Evolutionary conservation across 768 basidiomycete species (phyloP).

Genomic region (Trametes cubensis): DNA sequence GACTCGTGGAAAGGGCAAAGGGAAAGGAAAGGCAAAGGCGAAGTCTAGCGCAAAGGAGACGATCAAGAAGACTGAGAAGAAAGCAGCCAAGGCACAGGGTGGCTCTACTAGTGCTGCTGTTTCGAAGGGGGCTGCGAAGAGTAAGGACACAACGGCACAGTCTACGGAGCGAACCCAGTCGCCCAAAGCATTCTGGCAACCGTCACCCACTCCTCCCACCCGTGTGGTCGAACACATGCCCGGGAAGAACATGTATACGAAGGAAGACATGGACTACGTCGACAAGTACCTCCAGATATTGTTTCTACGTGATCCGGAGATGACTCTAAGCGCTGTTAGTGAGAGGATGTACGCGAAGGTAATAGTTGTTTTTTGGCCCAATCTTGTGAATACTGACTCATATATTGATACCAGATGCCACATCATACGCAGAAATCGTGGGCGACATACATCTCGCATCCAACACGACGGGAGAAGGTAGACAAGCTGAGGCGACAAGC

Average conservation of each 20-base stretch:
- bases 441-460: conserved; percentile 40
- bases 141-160: background rate
- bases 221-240: background rate
- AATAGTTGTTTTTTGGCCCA: background rate
- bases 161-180: background rate
- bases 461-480: conserved; percentile 39
- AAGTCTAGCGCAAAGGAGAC: background rate
- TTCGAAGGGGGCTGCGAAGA: background rate
- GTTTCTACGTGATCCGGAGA: conserved; percentile 50
- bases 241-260: conserved; percentile 44
- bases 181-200: background rate
- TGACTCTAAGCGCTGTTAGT: conserved; percentile 42
- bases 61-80: background rate
- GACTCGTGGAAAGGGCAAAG: background rate
- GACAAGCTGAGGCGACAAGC: conserved; percentile 54
- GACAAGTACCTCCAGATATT: conserved; percentile 47
- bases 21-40: background rate
- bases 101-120: background rate
- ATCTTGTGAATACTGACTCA: background rate
- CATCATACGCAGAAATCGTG: conserved; percentile 59
- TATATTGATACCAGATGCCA: conserved; percentile 50
- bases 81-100: background rate
- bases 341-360: conserved; percentile 51
- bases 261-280: conserved; percentile 53
- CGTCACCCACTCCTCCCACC: conserved; percentile 25